Evolutionary conservation across 257 asterid genomes (phyloP).

Genomic region (Jasminum sambac): DNA sequence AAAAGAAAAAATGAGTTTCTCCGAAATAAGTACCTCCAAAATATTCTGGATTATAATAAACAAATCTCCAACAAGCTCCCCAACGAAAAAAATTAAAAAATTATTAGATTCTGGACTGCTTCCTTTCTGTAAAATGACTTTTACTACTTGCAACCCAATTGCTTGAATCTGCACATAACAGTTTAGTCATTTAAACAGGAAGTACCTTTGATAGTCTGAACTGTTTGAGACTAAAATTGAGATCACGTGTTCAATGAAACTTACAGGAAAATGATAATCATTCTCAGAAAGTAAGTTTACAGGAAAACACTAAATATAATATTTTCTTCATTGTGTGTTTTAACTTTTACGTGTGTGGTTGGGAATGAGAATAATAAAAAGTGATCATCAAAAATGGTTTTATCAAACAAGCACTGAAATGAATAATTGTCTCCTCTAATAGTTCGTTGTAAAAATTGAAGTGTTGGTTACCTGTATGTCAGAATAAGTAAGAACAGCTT

Average conservation of each 20-base stretch:
- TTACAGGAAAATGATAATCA: too few relatives aligned
- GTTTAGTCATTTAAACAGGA: conserved; percentile 17
- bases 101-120: conserved; percentile 42
- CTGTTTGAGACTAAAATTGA: neutral
- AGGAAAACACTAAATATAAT: too few relatives aligned
- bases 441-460: conserved; percentile 12
- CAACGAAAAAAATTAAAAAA: conserved; percentile 67
- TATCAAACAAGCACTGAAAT: too few relatives aligned
- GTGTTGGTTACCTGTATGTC: conserved; percentile 66
- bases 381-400: too few relatives aligned
- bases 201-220: neutral
- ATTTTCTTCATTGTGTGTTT: too few relatives aligned
- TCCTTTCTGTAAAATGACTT: conserved; percentile 65
- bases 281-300: too few relatives aligned
- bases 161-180: conserved; percentile 68
- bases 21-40: conserved; percentile 46
- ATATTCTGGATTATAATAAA: conserved; percentile 46
- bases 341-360: too few relatives aligned
- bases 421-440: too few relatives aligned
- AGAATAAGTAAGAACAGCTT: conserved; percentile 54
- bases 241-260: neutral
- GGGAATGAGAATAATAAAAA: too few relatives aligned
- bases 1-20: neutral
- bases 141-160: conserved; percentile 81
- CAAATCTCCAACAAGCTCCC: conserved; percentile 75